phyloP scores from a whole-genome alignment of 2,329 filamentous ascomycete species.

The Diaporthe velutina region DNA sequence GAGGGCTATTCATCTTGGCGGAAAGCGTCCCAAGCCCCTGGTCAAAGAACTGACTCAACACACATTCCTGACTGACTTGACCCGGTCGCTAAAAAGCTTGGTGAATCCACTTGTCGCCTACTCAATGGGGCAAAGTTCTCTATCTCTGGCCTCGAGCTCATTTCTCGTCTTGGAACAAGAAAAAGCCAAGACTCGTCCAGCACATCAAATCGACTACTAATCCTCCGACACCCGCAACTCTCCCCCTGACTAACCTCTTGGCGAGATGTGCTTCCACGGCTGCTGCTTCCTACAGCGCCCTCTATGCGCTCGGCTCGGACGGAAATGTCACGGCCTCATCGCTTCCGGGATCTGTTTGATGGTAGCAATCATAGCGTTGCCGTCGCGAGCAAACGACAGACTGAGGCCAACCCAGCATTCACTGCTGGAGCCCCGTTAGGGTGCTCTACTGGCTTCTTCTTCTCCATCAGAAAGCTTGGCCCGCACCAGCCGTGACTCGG shows the following conservation, averaged over 20 bases:
- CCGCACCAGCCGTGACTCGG: not conserved
- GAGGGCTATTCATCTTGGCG: not conserved
- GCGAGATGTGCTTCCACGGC: not conserved
- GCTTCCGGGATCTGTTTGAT: too few species aligned
- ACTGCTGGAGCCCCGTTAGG: not conserved
- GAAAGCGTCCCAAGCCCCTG: not conserved
- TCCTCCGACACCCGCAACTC: not conserved
- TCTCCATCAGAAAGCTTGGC: not conserved
- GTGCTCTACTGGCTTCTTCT: not conserved
- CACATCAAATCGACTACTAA: not conserved
- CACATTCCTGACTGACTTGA: not conserved
- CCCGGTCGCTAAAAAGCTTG: not conserved
- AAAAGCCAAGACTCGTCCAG: conserved; percentile 7
- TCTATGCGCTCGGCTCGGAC: not conserved
- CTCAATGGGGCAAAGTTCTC: not conserved
- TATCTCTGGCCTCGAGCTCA: not conserved
- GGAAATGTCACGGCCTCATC: not conserved
- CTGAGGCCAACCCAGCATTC: not conserved
- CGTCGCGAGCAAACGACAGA: not conserved
- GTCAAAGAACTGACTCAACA: not conserved
- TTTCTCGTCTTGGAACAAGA: not conserved
- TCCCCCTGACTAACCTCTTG: conserved; percentile 12
- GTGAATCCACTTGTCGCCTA: not conserved
- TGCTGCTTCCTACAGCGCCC: not conserved
- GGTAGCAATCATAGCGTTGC: not conserved